Base-by-base conservation (phyloP, 2,329 filamentous ascomycete genomes). In the Monosporascus sp. region DNA sequence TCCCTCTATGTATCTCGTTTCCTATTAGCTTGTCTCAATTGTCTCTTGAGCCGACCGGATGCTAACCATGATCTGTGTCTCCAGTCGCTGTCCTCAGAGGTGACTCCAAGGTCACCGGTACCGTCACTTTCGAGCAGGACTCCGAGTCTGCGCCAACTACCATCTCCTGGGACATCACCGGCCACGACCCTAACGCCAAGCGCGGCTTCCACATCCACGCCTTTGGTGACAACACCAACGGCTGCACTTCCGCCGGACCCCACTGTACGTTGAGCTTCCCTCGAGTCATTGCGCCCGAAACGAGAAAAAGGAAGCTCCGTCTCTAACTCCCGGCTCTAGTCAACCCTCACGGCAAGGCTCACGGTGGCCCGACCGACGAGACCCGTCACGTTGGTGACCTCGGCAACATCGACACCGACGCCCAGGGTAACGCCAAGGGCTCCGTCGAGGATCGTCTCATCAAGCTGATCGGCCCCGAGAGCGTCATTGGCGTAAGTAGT, bases 211-310 rank as follows among this genome's bases (percentile, higher is more conserved):
- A 99, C 83, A 87, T 99, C 71, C 94, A 99, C 82, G 90, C 94
- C 75, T 99, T 96, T 71, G 94, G 94, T 74, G 94, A 97, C 84
- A 97, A 97, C 85, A 97, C 94, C 83, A 99, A 99, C 79, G 94
- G 94, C 75, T 99, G 94, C 89, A 97, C 93, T 63, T 96, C 90
- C 64, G 94, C 94, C 64, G 94, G 94, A 52, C 93, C 94, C 76
- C 94, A 99, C 82, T 99, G 91, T 96, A 80, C 73, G 90, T 78
- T 37, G 20, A 19, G 34, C 47, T 19, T 48, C 41, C 38, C 20
- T 17, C 20, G 7, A 20, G 44, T 27, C 19, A 49, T 20, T 34
- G 40, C 22, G 14, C 22, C 24, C 14, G 7, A 38, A 38, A 34
- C 11, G 22, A 50, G 26, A 48, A 31, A n/a, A 27, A 26, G 36